phyloP scores from a whole-genome alignment of 768 basidiomycete genomes.

The Punctularia strigosozonata region DNA sequence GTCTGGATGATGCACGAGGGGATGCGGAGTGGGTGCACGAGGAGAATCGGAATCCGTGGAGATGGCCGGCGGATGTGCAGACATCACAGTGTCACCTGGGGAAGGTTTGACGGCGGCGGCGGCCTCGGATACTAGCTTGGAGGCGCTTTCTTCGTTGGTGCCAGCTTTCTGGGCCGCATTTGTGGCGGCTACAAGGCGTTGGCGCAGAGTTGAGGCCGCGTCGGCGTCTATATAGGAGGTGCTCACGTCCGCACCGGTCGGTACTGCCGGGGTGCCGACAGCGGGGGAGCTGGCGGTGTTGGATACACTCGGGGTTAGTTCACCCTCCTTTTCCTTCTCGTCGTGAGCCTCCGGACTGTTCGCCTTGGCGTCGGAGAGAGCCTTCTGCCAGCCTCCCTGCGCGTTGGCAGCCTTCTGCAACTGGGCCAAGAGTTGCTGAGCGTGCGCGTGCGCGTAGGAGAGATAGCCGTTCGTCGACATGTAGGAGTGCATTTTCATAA shows the following conservation, averaged over 20 bases:
- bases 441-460: constrained; percentile 36
- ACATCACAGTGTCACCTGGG: neutral
- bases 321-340: constrained; percentile 10
- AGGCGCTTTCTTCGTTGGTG: neutral
- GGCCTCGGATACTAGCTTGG: neutral
- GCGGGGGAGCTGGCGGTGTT: constrained; percentile 18
- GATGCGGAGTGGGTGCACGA: constrained; percentile 23
- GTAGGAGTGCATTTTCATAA: constrained; percentile 97
- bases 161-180: constrained; percentile 12
- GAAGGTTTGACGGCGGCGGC: too few species aligned
- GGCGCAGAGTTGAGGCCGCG: constrained; percentile 41
- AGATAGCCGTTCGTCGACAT: constrained; percentile 81
- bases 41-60: constrained; percentile 7
- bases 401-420: constrained; percentile 36
- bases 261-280: constrained; percentile 24
- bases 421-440: constrained; percentile 27
- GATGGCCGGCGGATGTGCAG: constrained; percentile 1
- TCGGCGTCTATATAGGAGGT: constrained; percentile 44
- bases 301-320: too few species aligned
- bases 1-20: constrained; percentile 57
- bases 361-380: constrained; percentile 36
- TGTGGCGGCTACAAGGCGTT: constrained; percentile 37
- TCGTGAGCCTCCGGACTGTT: constrained; percentile 30
- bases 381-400: constrained; percentile 59
- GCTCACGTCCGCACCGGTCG: constrained; percentile 29